Conservation (phyloP, 352 stramenopile species). For the Phytophthora multivora region DNA sequence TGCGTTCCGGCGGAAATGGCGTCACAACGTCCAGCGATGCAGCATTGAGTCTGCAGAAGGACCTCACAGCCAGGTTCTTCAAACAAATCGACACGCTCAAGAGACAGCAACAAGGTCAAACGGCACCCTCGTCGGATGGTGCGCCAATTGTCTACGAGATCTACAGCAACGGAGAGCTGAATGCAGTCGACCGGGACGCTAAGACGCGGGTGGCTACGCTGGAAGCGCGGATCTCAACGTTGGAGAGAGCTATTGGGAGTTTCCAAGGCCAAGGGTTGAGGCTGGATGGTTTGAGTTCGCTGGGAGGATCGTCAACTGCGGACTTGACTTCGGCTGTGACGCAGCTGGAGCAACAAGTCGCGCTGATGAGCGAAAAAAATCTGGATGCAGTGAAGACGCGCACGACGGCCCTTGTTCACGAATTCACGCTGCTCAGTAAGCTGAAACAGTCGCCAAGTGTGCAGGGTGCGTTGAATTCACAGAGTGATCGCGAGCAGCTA, state of each 20-base stretch:
- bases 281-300: conserved; percentile 42
- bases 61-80: conserved; percentile 77
- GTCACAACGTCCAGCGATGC: conserved; percentile 32
- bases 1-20: conserved; percentile 31
- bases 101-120: conserved; percentile 40
- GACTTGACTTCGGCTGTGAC: conserved; percentile 56
- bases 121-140: conserved; percentile 3
- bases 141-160: conserved; percentile 81
- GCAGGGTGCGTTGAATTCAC: conserved; percentile 56
- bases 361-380: conserved; percentile 76
- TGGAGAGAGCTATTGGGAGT: conserved; percentile 64
- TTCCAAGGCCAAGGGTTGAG: conserved; percentile 58
- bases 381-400: conserved; percentile 80
- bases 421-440: conserved; percentile 81
- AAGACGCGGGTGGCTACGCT: conserved; percentile 64
- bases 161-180: conserved; percentile 77
- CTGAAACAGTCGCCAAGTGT: conserved; percentile 73
- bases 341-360: conserved; percentile 70
- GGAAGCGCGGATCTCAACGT: conserved; percentile 60
- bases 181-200: conserved; percentile 67
- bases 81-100: conserved; percentile 67
- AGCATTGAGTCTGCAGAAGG: conserved; percentile 61
- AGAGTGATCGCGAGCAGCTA: conserved; percentile 70
- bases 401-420: conserved; percentile 74
- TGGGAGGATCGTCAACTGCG: conserved; percentile 21